Evolutionary conservation across 2,329 filamentous ascomycete genomes (phyloP).

Genomic region (Leptographium radiaticola): DNA sequence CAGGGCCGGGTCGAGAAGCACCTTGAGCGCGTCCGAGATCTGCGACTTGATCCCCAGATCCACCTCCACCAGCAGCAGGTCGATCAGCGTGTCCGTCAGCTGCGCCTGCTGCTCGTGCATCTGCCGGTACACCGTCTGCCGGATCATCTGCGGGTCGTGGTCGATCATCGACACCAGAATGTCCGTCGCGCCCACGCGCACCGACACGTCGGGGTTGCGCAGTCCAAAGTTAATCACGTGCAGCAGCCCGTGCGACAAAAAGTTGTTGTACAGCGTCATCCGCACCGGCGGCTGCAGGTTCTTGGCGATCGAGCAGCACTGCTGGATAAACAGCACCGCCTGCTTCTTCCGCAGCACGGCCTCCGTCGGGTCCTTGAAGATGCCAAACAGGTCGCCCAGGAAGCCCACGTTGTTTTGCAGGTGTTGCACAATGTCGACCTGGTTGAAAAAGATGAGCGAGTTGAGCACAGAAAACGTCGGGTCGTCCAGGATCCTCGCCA

Average conservation of each 20-base stretch:
- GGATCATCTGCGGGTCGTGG: constrained; percentile 88
- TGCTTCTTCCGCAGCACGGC: constrained; percentile 74
- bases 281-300: constrained; percentile 77
- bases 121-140: constrained; percentile 83
- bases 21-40: constrained; percentile 88
- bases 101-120: constrained; percentile 76
- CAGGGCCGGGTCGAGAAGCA: constrained; percentile 65
- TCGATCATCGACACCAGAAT: constrained; percentile 90
- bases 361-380: constrained; percentile 56
- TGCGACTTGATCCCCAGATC: constrained; percentile 93
- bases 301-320: constrained; percentile 89
- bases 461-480: constrained; percentile 96
- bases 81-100: constrained; percentile 83
- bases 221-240: constrained; percentile 86
- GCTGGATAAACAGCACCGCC: constrained; percentile 90
- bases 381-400: constrained; percentile 66
- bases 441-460: constrained; percentile 96
- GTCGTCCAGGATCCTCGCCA: constrained; percentile 91
- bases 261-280: constrained; percentile 76
- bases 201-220: constrained; percentile 67
- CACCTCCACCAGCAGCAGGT: constrained; percentile 78
- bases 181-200: constrained; percentile 86
- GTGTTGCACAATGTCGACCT: constrained; percentile 94
- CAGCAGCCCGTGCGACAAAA: constrained; percentile 76
- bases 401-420: constrained; percentile 72